Percentiles rank a stretch among this genome's conserved stretches.
phyloP scores from a whole-genome alignment of 257 asterid genomes.

The Solanum piurae region DNA sequence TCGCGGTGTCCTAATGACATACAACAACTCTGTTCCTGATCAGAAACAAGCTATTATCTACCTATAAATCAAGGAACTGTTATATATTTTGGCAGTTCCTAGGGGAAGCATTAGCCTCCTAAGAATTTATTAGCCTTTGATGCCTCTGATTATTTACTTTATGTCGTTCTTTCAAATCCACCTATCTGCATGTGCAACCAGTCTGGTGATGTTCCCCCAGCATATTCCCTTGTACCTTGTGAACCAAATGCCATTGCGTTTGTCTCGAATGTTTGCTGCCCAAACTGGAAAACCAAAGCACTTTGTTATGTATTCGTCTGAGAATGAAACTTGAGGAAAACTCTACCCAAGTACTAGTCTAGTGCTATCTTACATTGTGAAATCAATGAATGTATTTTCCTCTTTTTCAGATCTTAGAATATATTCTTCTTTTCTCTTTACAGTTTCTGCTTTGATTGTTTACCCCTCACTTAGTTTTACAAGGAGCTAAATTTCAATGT shows the following conservation, averaged over 20 bases:
- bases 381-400: not conserved
- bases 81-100: not conserved
- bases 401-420: not conserved
- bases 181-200: constrained; percentile 98
- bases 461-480: not conserved
- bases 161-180: constrained; percentile 63
- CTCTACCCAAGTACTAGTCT: not conserved
- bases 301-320: not conserved
- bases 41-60: not conserved
- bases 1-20: not conserved
- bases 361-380: not conserved
- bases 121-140: not conserved
- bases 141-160: not conserved
- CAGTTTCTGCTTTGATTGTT: not conserved
- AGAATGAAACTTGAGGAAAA: not conserved
- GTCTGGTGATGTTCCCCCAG: constrained; percentile 59
- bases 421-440: not conserved
- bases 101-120: not conserved
- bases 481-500: not conserved
- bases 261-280: constrained; percentile 51
- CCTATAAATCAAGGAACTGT: not conserved
- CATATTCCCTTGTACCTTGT: constrained; percentile 51
- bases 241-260: constrained; percentile 51
- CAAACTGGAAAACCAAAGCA: constrained; percentile 34
- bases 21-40: not conserved